Base-by-base conservation (phyloP, 257 asterid species). In the Gentiana macrophylla region DNA sequence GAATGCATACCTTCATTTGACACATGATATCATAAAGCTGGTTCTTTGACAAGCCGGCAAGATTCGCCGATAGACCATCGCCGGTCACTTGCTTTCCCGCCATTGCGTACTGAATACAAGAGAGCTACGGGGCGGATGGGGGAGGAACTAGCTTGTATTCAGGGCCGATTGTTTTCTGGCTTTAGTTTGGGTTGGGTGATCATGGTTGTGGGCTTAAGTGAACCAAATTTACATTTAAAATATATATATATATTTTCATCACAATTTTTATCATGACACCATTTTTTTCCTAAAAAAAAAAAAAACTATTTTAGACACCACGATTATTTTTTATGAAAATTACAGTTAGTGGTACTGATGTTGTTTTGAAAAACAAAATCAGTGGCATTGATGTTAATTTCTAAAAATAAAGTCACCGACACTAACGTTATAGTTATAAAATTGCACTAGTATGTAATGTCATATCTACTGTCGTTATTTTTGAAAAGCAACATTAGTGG, bases 21-120 rank as follows among this genome's bases (percentile, higher is more conserved):
- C 68, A 75, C 99, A 92, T 88, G 57, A 92, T 77, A 36, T 92
- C 99, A 66, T 85, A 81, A 8, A 92, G 89, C 81, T 92, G 91
- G 32, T 50, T 72, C 67, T 80, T 88, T 34, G 99, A 81, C 99
- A 88, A 83, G 11, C 99, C 99, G 58, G 94, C 86, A 50, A 92
- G 79, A 69, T 76, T 83, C 70, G 82, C 54, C 62, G 85, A 72
- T 3, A 79, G 6, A 13, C 84, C 85, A 53, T 83, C 94, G 78
- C 91, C 91, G 75, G 82, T n/a, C 37, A 74, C 49, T 70, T 84
- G 89, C 72, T 82, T 77, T 66, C 84, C 95, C 74, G 94, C 93
- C 95, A 89, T 89, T 52, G 62, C 33, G 9, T 55, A 56, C 49
- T 66, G 59, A 11, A 62, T 70, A 37, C 45, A 38, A 4, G 15